Percentiles rank a stretch among this genome's conserved stretches.
These are phyloP conservation scores for Iris pallida DNA, from an alignment of 116 monocot genomes.

Conservation along the genomic window DNA sequence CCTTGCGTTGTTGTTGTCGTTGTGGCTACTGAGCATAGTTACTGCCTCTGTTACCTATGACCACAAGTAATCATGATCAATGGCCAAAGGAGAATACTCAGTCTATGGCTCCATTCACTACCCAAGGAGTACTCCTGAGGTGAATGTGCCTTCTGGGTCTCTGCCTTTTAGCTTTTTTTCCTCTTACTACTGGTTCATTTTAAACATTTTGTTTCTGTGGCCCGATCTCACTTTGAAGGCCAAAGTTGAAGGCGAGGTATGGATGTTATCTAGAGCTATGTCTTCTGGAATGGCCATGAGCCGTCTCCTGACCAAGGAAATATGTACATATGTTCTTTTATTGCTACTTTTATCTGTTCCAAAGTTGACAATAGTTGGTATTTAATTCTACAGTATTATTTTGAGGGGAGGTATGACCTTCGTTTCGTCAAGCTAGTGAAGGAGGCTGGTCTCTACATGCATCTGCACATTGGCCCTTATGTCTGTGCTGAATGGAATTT, in stretches of 20 bases:
- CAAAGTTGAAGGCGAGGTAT: conserved; percentile 36
- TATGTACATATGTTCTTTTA: background rate
- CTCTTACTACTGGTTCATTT: background rate
- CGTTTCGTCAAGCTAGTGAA: conserved; percentile 37
- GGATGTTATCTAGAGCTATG: conserved; percentile 41
- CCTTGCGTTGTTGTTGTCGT: background rate
- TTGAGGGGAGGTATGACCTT: conserved; percentile 41
- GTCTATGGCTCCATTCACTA: conserved; percentile 74
- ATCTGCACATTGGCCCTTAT: conserved; percentile 46
- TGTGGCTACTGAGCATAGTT: background rate
- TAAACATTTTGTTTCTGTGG: conserved; percentile 19
- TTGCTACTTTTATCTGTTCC: background rate
- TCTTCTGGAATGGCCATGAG: conserved; percentile 47
- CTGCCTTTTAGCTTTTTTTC: background rate
- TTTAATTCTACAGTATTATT: conserved; percentile 30
- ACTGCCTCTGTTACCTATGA: conserved; percentile 30
- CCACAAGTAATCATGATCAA: conserved; percentile 27
- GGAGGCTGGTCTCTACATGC: conserved; percentile 36
- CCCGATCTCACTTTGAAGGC: conserved; percentile 36
- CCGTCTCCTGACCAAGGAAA: conserved; percentile 30
- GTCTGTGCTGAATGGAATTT: conserved; percentile 53
- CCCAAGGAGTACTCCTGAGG: conserved; percentile 41
- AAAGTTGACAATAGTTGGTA: background rate
- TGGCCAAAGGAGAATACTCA: conserved; percentile 39
- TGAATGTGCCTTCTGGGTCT: background rate